Conservation (phyloP, 2,329 filamentous ascomycete genomes). For the Aspergillus tanneri region DNA sequence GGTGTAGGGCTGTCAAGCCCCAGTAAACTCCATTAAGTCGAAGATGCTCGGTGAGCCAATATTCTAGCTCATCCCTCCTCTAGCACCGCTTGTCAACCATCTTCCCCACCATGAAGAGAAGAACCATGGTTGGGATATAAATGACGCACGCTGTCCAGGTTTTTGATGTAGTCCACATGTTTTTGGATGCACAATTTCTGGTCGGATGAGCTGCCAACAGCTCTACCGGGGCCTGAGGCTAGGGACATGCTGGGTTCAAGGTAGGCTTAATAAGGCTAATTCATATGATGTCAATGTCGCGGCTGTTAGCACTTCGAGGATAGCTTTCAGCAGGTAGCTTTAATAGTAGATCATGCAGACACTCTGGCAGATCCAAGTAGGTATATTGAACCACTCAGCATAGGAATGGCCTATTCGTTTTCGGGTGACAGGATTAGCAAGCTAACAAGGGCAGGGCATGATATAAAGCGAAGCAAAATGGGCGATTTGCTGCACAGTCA, state of each 20-base stretch:
- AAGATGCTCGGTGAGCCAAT: slow-evolving; percentile 96
- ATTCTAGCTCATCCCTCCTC: slow-evolving; percentile 92
- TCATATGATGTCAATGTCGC: not conserved
- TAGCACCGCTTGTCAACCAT: slow-evolving; percentile 46
- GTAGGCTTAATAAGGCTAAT: not conserved
- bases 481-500: too few species aligned
- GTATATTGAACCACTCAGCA: too few species aligned
- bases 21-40: slow-evolving; percentile 95
- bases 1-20: slow-evolving; percentile 84
- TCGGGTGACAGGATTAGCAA: too few species aligned
- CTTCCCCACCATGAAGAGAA: slow-evolving; percentile 20
- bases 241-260: slow-evolving; percentile 53
- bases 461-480: too few species aligned
- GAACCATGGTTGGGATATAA: slow-evolving; percentile 23
- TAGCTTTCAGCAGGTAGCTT: not conserved
- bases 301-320: slow-evolving; percentile 1
- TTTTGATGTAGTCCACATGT: slow-evolving; percentile 91
- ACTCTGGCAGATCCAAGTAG: not conserved
- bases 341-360: not conserved
- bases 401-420: too few species aligned
- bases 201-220: slow-evolving; percentile 45
- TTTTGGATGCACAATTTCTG: slow-evolving; percentile 57
- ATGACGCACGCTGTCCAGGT: slow-evolving; percentile 73
- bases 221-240: slow-evolving; percentile 60
- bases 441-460: too few species aligned